Base-by-base conservation (phyloP, 2,329 filamentous ascomycete genomes). In the Microcera coccophila region DNA sequence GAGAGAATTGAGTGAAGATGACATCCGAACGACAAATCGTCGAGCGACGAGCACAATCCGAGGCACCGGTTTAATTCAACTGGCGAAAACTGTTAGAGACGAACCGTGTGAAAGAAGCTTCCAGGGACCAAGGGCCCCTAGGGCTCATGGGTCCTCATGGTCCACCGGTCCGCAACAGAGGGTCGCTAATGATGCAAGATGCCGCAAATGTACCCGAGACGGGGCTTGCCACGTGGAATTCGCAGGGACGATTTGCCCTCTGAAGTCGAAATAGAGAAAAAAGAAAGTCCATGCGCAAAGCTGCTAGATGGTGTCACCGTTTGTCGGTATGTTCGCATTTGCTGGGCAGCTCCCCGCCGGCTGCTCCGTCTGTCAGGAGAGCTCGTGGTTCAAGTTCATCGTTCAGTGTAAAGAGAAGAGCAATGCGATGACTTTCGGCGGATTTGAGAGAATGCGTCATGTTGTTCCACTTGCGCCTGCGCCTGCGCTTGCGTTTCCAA, bases 301-400 rank as follows among this genome's bases (percentile, higher is more conserved):
- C 7, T 17, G 12, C n/a, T 5, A 32, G 15, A 17, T 35, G 16
- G 33, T 35, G 16, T 35, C 33, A 35, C 33, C 33, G 29, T 32
- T 32, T 32, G 29, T 5, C 29, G 29, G n/a, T n/a, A 26, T 26
- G 7, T 26, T 26, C 12, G 22, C 9, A 15, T 32, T 32, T 32
- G 37, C 44, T 53, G 50, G 45, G 54, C 42, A 41, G 44, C 52
- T 54, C 39, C 26, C 50, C 45, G 38, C 42, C 44, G 36, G 31
- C 36, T 35, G 40, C 22, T 22, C 36, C 38, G 42, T 39, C 44
- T 34, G 18, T 51, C n/a, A n/a, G n/a, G n/a, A n/a, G n/a, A n/a
- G n/a, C n/a, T n/a, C n/a, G n/a, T 33, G 44, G 47, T 49, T 52
- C 46, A 45, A 12, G 7, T 12, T 26, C 22, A 26, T 7, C 7